Evolutionary conservation across 495 filamentous ascomycete species (phyloP).

Genomic region (Xylaria scruposa): DNA sequence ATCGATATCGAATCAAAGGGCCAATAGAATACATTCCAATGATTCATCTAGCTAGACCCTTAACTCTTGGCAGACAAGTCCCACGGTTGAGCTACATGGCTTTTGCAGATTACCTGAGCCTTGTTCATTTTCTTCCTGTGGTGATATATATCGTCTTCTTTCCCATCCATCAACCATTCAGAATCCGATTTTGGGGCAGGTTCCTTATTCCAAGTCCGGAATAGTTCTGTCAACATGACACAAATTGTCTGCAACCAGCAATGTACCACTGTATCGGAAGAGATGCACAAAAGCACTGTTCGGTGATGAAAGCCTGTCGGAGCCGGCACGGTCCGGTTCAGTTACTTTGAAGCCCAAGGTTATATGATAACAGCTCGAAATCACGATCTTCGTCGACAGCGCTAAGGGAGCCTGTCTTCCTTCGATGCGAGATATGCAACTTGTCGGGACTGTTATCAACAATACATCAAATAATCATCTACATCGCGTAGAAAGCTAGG

Average conservation of each 20-base stretch:
- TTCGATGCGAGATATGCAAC: not conserved
- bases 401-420: not conserved
- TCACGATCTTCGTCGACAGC: not conserved
- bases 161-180: not conserved
- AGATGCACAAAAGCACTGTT: not conserved
- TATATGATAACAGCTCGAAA: not conserved
- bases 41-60: slow-evolving; percentile 12
- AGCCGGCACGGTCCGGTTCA: not conserved
- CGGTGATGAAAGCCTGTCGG: not conserved
- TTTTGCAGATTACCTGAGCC: not conserved
- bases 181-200: not conserved
- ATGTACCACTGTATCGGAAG: not conserved
- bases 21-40: slow-evolving; percentile 4
- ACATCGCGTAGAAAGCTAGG: not conserved
- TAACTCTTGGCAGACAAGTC: slow-evolving; percentile 4
- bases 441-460: not conserved
- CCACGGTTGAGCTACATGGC: not conserved
- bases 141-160: not conserved
- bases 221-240: not conserved
- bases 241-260: not conserved
- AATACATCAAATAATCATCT: not conserved
- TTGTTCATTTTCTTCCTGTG: not conserved
- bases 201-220: not conserved
- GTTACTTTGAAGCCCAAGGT: not conserved
- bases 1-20: not conserved